Conservation (phyloP, 805 yeast genomes). For the Metschnikowia borealis region DNA sequence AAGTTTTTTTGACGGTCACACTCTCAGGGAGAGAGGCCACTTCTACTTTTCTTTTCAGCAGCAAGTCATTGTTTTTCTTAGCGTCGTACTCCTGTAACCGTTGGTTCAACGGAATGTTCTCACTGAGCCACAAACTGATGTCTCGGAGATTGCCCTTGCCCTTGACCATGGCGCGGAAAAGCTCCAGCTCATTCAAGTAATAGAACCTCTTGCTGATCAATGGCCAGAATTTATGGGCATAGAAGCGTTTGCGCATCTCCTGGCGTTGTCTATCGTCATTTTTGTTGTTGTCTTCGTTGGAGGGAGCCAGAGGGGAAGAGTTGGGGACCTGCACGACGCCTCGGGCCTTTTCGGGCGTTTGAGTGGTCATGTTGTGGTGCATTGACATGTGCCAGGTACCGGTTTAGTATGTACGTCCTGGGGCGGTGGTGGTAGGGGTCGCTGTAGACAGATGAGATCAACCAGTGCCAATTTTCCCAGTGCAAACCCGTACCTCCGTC, state of each 20-base stretch:
- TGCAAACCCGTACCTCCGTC: background rate
- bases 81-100: constrained; percentile 14
- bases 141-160: constrained; percentile 42
- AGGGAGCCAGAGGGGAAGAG: constrained; percentile 32
- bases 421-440: background rate
- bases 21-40: background rate
- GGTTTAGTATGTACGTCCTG: background rate
- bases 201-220: constrained; percentile 33
- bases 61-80: constrained; percentile 4
- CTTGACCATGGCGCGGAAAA: constrained; percentile 40
- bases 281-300: constrained; percentile 6
- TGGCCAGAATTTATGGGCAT: constrained; percentile 36
- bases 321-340: constrained; percentile 37
- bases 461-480: background rate
- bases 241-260: constrained; percentile 29
- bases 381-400: background rate
- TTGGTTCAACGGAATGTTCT: constrained; percentile 20
- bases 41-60: background rate
- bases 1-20: background rate
- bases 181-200: constrained; percentile 38
- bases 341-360: constrained; percentile 13
- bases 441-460: constrained; percentile 3
- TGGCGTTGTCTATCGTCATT: constrained; percentile 15
- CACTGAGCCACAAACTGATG: constrained; percentile 35
- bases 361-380: constrained; percentile 7